phyloP scores from a whole-genome alignment of 148 eudicot species.

The Rheum nobile region DNA sequence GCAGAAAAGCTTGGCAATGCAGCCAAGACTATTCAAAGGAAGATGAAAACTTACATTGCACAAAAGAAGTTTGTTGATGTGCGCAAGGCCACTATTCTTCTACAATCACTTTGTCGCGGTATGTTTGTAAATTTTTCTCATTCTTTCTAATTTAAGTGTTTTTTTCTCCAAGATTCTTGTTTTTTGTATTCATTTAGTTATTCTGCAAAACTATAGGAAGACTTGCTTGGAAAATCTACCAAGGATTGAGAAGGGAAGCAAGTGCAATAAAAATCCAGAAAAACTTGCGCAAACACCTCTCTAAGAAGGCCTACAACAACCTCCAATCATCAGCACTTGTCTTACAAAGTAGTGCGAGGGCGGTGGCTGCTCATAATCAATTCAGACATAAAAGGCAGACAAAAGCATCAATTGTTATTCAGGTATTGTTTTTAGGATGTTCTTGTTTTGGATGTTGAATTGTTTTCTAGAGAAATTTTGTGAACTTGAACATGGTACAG shows the following conservation, averaged over 20 bases:
- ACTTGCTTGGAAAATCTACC: conserved; percentile 50
- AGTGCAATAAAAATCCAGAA: conserved; percentile 72
- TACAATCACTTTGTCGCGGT: conserved; percentile 78
- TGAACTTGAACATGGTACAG: conserved; percentile 26
- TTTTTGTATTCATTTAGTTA: neutral
- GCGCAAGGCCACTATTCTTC: conserved; percentile 37
- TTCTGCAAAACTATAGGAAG: conserved; percentile 29
- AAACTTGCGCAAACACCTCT: conserved; percentile 51
- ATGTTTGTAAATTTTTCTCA: neutral
- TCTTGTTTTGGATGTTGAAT: neutral
- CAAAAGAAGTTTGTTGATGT: conserved; percentile 44
- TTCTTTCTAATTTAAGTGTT: neutral
- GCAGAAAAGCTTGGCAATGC: conserved; percentile 64
- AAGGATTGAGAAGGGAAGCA: conserved; percentile 52
- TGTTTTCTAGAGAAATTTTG: neutral
- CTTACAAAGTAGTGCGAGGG: conserved; percentile 63
- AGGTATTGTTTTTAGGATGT: conserved; percentile 26
- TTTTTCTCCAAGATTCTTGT: neutral
- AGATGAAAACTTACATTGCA: conserved; percentile 52
- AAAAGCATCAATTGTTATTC: conserved; percentile 52
- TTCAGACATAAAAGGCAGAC: conserved; percentile 53
- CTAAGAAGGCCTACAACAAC: conserved; percentile 38
- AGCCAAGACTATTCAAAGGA: conserved; percentile 69
- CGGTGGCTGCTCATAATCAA: conserved; percentile 58
- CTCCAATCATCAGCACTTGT: conserved; percentile 37